phyloP scores from a whole-genome alignment of 305 asterid genomes.

The Fraxinus dipetala region DNA sequence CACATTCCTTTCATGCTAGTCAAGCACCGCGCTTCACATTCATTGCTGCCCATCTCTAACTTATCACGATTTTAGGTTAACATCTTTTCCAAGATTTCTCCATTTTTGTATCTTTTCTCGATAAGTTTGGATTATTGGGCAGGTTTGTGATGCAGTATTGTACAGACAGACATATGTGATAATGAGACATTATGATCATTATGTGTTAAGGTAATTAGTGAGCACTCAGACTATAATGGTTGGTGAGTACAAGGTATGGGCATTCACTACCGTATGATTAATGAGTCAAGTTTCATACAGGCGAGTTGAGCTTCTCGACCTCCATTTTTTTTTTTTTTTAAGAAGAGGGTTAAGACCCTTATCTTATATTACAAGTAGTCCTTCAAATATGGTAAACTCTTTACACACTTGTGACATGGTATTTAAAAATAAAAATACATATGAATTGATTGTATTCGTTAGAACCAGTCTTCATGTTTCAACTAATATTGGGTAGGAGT shows the following conservation, averaged over 20 bases:
- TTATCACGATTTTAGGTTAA: neutral
- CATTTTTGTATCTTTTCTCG: neutral
- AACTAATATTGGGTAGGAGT: neutral
- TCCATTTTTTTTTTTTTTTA: too few relatives aligned
- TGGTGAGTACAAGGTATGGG: neutral
- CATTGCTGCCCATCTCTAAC: neutral
- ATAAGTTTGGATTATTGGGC: neutral
- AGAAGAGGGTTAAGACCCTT: too few relatives aligned
- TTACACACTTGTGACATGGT: too few relatives aligned
- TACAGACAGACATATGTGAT: neutral
- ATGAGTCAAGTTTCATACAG: neutral
- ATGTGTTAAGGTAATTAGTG: neutral
- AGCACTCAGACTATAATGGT: neutral
- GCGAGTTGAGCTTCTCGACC: too few relatives aligned
- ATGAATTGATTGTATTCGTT: neutral
- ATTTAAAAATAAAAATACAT: neutral
- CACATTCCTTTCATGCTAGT: constrained; percentile 16
- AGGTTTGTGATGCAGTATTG: neutral
- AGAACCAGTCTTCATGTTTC: neutral
- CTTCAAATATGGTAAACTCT: neutral
- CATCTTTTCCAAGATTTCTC: neutral
- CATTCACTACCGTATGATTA: neutral
- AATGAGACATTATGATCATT: neutral
- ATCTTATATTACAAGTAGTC: neutral
- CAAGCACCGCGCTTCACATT: neutral